These are phyloP conservation scores for Fusarium clavum DNA, from an alignment of 2,329 filamentous ascomycete species.

Conservation along the genomic window DNA sequence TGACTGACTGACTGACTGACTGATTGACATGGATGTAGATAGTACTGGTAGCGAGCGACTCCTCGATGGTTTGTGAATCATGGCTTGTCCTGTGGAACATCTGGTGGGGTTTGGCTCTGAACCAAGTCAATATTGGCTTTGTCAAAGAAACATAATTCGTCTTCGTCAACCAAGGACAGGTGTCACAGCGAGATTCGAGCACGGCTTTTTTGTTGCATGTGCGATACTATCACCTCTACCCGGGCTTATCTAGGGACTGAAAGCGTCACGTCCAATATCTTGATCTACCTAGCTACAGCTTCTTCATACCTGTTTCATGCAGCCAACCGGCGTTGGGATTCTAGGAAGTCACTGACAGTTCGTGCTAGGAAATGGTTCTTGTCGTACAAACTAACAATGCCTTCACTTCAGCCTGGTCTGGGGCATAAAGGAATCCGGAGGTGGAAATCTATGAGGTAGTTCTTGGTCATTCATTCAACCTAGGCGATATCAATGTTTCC, in stretches of 20 bases:
- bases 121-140: conserved; percentile 6
- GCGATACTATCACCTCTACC: background rate
- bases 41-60: background rate
- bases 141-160: background rate
- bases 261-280: background rate
- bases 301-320: conserved; percentile 18
- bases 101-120: background rate
- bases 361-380: conserved; percentile 3
- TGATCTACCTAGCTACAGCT: background rate
- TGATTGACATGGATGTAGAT: conserved; percentile 2
- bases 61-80: conserved; percentile 12
- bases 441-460: background rate
- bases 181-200: conserved; percentile 16
- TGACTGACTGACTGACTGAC: conserved; percentile 6
- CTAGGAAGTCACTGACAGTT: background rate
- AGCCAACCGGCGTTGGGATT: conserved; percentile 19
- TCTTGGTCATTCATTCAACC: too few species aligned
- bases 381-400: conserved; percentile 5
- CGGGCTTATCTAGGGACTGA: background rate
- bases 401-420: background rate
- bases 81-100: background rate
- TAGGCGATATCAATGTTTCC: background rate
- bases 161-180: background rate
- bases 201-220: background rate
- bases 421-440: background rate